These are phyloP conservation scores for Colletotrichum tamarilloi DNA, from an alignment of 2,329 filamentous ascomycete genomes.

Conservation along the genomic window DNA sequence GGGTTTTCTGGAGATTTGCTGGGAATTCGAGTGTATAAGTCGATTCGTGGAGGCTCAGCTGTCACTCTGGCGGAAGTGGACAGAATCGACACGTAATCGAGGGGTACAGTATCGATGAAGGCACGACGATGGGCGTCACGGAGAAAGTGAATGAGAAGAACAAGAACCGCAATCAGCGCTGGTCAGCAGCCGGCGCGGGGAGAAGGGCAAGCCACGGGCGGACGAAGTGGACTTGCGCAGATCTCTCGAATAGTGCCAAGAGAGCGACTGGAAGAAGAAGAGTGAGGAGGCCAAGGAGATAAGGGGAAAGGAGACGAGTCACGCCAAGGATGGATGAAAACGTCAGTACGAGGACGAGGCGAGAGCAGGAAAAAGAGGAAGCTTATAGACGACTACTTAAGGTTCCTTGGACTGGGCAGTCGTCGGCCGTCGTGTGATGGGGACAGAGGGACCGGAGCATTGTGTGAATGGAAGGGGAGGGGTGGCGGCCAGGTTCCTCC, in stretches of 20 bases:
- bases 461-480: neutral
- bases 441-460: neutral
- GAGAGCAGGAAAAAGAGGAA: neutral
- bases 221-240: neutral
- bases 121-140: neutral
- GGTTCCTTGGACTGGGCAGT: neutral
- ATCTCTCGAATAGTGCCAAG: neutral
- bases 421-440: neutral
- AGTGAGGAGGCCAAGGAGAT: neutral
- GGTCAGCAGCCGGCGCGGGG: neutral
- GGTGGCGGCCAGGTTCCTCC: neutral
- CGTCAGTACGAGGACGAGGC: neutral
- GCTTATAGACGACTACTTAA: neutral
- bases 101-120: neutral
- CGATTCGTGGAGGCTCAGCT: neutral
- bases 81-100: neutral
- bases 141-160: neutral
- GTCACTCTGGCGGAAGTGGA: neutral
- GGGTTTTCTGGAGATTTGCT: neutral
- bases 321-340: neutral
- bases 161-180: neutral
- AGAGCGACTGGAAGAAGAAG: neutral
- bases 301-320: neutral
- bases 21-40: neutral
- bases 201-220: neutral